Evolutionary conservation across 164 flowering plant genomes (phyloP), one percentile per base, ranked within the genome.

Genomic region (Amborella trichopoda): DNA sequence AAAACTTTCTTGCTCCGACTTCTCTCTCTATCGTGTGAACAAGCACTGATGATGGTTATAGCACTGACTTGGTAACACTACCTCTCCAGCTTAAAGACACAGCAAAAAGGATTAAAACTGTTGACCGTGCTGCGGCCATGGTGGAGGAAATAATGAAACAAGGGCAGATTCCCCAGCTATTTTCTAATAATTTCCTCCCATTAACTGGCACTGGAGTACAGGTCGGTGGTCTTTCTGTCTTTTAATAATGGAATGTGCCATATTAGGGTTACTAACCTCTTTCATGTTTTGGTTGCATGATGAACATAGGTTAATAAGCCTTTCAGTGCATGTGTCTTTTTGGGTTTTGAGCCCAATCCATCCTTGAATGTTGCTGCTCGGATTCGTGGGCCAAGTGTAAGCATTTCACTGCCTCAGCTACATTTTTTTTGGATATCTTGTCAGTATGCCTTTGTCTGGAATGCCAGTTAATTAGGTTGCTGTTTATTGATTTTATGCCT

Each of bases 371-470:
- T 93, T 62, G 72, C 71, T 53, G 71, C 91, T 61, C 80, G 89
- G 19, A 79, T 93, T 54, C 87, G 91, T 56, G 99, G 99, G 38
- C 99, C 96, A 71, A 82, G 80, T 72, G 99, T 93, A 63, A 84
- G 95, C 39, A 33, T 63, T 54, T 51, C 42, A 19, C 5, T 17
- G 9, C 34, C 34, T 30, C n/a, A n/a, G n/a, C n/a, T n/a, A n/a
- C n/a, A n/a, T n/a, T n/a, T n/a, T n/a, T n/a, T n/a, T n/a, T n/a
- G n/a, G n/a, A n/a, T n/a, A n/a, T n/a, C n/a, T n/a, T n/a, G n/a
- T n/a, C n/a, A n/a, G n/a, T n/a, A n/a, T n/a, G n/a, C n/a, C n/a
- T n/a, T n/a, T n/a, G n/a, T n/a, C n/a, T n/a, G n/a, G n/a, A n/a
- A n/a, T n/a, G n/a, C n/a, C n/a, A n/a, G n/a, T n/a, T n/a, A n/a